These are phyloP conservation scores for Escallonia rubra DNA, from an alignment of 129 eudicot genomes.

Conservation along the genomic window DNA sequence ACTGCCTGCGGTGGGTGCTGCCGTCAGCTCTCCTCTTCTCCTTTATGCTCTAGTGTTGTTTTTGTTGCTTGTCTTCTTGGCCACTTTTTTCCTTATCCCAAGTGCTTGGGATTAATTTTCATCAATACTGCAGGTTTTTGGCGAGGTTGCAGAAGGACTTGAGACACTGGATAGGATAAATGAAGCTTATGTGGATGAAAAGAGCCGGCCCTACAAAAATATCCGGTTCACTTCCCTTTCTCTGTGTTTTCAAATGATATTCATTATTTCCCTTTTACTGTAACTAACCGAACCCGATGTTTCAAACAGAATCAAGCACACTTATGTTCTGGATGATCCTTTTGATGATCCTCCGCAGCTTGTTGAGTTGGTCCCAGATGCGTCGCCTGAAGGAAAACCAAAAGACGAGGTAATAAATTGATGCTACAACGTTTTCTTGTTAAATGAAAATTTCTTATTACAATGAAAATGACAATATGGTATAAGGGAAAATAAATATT, in stretches of 20 bases:
- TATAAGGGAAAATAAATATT: background rate
- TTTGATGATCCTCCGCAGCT: conserved; percentile 88
- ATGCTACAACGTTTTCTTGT: background rate
- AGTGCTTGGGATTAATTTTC: background rate
- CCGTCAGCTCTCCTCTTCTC: background rate
- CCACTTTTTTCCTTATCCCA: no score
- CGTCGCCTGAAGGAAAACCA: conserved; percentile 97
- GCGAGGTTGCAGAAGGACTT: conserved; percentile 93
- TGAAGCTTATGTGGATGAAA: conserved; percentile 86
- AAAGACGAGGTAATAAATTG: conserved; percentile 67
- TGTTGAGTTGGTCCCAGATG: conserved; percentile 73
- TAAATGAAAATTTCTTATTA: background rate
- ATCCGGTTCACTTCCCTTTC: conserved; percentile 45
- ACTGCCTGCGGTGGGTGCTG: no score
- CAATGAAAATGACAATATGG: background rate
- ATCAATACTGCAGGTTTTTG: conserved; percentile 54
- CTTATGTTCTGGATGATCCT: conserved; percentile 85
- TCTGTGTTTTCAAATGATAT: background rate
- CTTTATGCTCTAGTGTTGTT: conserved; percentile 6
- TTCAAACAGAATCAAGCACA: conserved; percentile 76
- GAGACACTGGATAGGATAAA: conserved; percentile 80
- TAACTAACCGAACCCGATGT: background rate
- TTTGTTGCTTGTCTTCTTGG: background rate
- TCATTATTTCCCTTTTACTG: background rate
- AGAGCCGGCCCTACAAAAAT: conserved; percentile 80